Evolutionary conservation across 2,329 filamentous ascomycete species (phyloP), one percentile per base, ranked within the genome.

Genomic region (Fusarium caatingaense): DNA sequence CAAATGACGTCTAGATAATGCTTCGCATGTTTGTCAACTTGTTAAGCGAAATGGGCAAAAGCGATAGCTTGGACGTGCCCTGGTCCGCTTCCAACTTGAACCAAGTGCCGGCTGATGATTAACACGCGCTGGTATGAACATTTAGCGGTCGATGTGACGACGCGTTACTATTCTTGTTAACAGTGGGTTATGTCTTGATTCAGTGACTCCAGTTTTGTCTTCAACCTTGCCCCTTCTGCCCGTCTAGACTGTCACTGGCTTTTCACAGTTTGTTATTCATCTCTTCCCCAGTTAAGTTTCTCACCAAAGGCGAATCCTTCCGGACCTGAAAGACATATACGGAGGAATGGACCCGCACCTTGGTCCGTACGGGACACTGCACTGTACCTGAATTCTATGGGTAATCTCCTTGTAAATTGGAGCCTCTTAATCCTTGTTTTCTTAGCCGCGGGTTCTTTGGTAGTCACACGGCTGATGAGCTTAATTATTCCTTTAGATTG

Each of bases 371-470:
- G 28, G 59, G 21, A 45, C 34, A 37, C 34, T 37, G 34, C 18
- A n/a, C 10, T 12, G 34, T 37, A 41, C 37, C 27, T 32, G 49
- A 68, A 42, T 60, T 58, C 23, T 47, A 41, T 58, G 45, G 53
- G 46, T 55, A 70, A 71, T 71, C 59, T 71, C 59, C 41, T 60
- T 69, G 65, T 50, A 71, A 69, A 71, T 64, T 71, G 53, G 68
- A 45, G 41, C 46, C 57, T 49, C 15, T 23, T n/a, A 37, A 46
- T 28, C 53, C 64, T 56, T 59, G 68, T 44, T 23, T 20, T 30
- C 34, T 49, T 60, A 64, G 47, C 16, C 46, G 48, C 46, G 51
- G 64, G 37, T 30, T 64, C 46, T 60, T 56, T 55, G 25, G 47
- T 64, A 60, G 59, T 45, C 68, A 55, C 47, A 28, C 53, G 64